Conservation (phyloP, 139 green algal species). For the Chlamydomonas schloesseri region DNA sequence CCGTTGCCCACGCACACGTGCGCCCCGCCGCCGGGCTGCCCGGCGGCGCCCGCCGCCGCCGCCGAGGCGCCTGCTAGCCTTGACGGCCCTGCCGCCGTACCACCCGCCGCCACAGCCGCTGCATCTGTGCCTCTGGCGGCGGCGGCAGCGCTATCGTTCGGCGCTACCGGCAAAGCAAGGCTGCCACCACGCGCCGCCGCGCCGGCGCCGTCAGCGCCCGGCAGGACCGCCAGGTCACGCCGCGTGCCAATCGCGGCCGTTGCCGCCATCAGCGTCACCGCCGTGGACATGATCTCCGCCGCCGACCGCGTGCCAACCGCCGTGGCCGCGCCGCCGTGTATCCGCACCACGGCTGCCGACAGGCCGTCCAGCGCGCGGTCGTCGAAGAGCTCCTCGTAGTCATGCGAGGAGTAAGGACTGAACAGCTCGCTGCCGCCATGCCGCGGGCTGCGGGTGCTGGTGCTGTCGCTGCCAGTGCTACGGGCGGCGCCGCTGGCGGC, state of each 20-base stretch:
- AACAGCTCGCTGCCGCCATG: constrained; percentile 11
- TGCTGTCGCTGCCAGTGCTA: not conserved
- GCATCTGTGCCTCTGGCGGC: too few species aligned
- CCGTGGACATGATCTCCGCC: constrained; percentile 1
- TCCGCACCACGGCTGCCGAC: too few species aligned
- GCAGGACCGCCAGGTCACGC: constrained; percentile 21
- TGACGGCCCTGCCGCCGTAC: too few species aligned
- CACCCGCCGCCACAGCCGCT: too few species aligned
- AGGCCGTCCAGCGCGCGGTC: not conserved
- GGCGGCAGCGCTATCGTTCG: not conserved
- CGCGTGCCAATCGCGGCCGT: constrained; percentile 12
- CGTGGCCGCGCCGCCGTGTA: not conserved
- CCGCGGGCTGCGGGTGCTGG: not conserved
- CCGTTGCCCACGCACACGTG: not conserved
- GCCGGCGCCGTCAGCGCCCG: not conserved
- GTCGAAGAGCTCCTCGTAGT: constrained; percentile 34
- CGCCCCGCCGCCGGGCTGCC: too few species aligned
- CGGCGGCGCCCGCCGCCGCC: too few species aligned
- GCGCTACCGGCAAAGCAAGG: not conserved
- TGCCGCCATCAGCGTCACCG: constrained; percentile 22
- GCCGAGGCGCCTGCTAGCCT: too few species aligned
- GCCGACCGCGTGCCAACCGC: not conserved
- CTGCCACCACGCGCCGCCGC: not conserved
- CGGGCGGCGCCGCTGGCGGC: not conserved
- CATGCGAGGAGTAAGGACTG: constrained; percentile 6